A percentile compares a stretch with the other conserved stretches of the same genome.
Conservation (phyloP, 2,329 filamentous ascomycete genomes). For the Fusarium torreyae region DNA sequence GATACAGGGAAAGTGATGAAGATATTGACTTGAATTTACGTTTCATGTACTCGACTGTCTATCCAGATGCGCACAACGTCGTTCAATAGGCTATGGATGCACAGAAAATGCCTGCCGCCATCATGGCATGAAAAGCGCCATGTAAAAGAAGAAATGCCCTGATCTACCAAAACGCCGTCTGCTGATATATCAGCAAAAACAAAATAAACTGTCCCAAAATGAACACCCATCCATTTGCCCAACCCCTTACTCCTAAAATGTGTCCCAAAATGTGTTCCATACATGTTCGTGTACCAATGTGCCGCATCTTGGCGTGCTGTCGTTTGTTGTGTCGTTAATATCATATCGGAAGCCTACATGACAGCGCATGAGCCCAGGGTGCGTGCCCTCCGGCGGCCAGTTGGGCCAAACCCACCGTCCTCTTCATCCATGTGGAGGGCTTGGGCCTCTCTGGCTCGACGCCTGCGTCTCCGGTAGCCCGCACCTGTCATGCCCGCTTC, state of each 20-base stretch:
- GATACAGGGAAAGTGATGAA: neutral
- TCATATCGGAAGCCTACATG: constrained; percentile 67
- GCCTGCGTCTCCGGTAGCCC: constrained; percentile 77
- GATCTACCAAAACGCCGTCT: constrained; percentile 46
- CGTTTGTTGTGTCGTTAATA: constrained; percentile 8
- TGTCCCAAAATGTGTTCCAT: neutral
- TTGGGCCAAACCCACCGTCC: constrained; percentile 70
- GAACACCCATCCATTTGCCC: constrained; percentile 32
- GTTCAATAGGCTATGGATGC: constrained; percentile 20
- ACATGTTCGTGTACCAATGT: constrained; percentile 13
- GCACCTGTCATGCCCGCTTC: constrained; percentile 81
- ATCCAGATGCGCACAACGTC: constrained; percentile 27
- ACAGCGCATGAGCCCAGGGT: constrained; percentile 74
- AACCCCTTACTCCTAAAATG: constrained; percentile 10
- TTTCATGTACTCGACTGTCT: constrained; percentile 38
- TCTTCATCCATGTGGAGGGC: constrained; percentile 86
- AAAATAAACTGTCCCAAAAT: constrained; percentile 14
- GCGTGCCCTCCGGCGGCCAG: constrained; percentile 72
- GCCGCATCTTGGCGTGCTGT: constrained; percentile 8
- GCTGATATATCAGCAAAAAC: constrained; percentile 19
- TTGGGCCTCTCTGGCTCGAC: constrained; percentile 86
- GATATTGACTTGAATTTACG: constrained; percentile 23
- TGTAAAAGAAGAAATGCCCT: constrained; percentile 22
- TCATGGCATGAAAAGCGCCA: constrained; percentile 7
- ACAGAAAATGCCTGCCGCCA: constrained; percentile 21